Conservation (phyloP, 2,329 filamentous ascomycete species). For the Raffaelea ambrosiae region DNA sequence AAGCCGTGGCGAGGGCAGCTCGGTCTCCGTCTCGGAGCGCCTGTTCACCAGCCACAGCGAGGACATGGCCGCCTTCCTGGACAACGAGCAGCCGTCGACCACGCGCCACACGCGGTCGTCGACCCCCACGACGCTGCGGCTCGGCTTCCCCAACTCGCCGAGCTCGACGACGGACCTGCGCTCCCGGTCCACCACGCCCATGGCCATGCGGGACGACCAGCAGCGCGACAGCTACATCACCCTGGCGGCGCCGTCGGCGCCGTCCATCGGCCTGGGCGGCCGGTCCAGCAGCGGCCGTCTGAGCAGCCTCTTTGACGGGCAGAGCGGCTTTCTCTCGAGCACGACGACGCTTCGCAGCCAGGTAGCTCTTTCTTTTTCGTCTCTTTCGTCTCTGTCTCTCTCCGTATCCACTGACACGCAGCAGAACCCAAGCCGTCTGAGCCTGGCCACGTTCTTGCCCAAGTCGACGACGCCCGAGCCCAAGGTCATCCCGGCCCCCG, state of each 20-base stretch:
- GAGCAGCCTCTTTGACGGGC: slow-evolving; percentile 11
- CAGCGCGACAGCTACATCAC: slow-evolving; percentile 9
- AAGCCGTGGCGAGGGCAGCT: too few relatives aligned
- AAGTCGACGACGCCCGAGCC: slow-evolving; percentile 15
- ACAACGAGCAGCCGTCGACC: not conserved
- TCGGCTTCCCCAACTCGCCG: slow-evolving; percentile 2
- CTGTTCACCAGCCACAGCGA: slow-evolving; percentile 3
- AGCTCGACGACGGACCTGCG: not conserved
- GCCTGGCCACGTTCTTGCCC: slow-evolving; percentile 30
- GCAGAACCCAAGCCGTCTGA: slow-evolving; percentile 34
- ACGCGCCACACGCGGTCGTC: slow-evolving; percentile 4
- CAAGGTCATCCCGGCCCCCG: slow-evolving; percentile 21
- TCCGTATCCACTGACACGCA: not conserved
- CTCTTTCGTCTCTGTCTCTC: not conserved
- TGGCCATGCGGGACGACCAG: slow-evolving; percentile 4
- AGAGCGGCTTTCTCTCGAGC: slow-evolving; percentile 9
- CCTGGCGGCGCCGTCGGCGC: slow-evolving; percentile 8
- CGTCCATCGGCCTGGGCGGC: slow-evolving; percentile 8
- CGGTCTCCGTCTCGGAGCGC: not conserved
- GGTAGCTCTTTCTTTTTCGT: not conserved
- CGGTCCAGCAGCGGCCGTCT: slow-evolving; percentile 4
- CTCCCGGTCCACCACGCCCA: slow-evolving; percentile 6
- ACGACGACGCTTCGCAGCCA: slow-evolving; percentile 10
- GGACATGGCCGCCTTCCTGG: slow-evolving; percentile 1
- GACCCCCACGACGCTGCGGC: slow-evolving; percentile 3